phyloP scores from a whole-genome alignment of 2,329 filamentous ascomycete genomes.

The Pseudogymnoascus sp. region DNA sequence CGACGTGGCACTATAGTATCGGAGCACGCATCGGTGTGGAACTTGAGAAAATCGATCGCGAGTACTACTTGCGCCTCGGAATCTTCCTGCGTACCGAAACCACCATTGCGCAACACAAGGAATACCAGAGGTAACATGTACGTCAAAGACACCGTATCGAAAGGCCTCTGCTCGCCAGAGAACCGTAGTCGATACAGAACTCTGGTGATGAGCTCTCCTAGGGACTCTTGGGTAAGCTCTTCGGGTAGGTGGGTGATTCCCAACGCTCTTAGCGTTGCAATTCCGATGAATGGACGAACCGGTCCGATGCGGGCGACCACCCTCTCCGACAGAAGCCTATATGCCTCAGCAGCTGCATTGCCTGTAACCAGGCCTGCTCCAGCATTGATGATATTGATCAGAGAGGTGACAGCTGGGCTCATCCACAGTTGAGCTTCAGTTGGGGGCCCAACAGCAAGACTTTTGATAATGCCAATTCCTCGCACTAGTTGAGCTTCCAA shows the following conservation, averaged over 20 bases:
- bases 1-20: constrained; percentile 71
- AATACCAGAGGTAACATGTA: constrained; percentile 82
- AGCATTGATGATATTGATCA: constrained; percentile 69
- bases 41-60: constrained; percentile 79
- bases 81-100: constrained; percentile 71
- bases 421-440: constrained; percentile 87
- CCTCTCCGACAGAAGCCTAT: constrained; percentile 71
- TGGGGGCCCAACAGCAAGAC: constrained; percentile 79
- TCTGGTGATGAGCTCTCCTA: constrained; percentile 78
- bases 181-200: constrained; percentile 87
- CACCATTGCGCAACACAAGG: constrained; percentile 69
- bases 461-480: constrained; percentile 78
- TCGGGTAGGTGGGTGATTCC: constrained; percentile 66
- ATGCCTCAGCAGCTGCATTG: constrained; percentile 69
- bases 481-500: constrained; percentile 68
- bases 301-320: constrained; percentile 67
- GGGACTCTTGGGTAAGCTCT: constrained; percentile 68
- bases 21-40: constrained; percentile 75
- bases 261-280: constrained; percentile 76
- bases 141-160: constrained; percentile 79
- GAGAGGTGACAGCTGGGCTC: constrained; percentile 65
- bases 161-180: constrained; percentile 85
- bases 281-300: constrained; percentile 75
- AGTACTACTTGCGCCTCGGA: constrained; percentile 85
- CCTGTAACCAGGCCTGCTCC: constrained; percentile 78